These are phyloP conservation scores for Clitopilus hobsonii DNA, from an alignment of 768 basidiomycete species.

Conservation along the genomic window DNA sequence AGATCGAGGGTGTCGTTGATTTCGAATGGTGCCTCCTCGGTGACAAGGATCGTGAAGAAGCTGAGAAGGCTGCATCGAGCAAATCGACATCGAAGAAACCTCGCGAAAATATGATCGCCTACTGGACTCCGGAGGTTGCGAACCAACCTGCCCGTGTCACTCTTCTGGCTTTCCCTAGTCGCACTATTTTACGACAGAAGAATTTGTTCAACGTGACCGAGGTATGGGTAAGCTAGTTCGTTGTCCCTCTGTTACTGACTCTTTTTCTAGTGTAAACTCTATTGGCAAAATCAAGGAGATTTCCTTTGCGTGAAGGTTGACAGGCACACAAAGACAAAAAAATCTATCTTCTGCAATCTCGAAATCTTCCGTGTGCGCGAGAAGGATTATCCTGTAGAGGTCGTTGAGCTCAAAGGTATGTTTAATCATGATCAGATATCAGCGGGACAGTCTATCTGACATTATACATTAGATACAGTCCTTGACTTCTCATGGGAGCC, in stretches of 20 bases:
- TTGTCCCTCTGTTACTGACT: slow-evolving; percentile 3
- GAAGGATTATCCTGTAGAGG: slow-evolving; percentile 97
- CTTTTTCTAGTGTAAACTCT: slow-evolving; percentile 79
- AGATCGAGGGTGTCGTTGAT: slow-evolving; percentile 95
- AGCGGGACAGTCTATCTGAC: slow-evolving; percentile 9
- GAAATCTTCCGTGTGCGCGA: slow-evolving; percentile 97
- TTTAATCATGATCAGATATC: not conserved
- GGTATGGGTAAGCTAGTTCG: slow-evolving; percentile 38
- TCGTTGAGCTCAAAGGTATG: slow-evolving; percentile 91
- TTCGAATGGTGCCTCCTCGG: slow-evolving; percentile 98
- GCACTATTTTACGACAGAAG: slow-evolving; percentile 83
- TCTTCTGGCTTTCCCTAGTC: slow-evolving; percentile 84
- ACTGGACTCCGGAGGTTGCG: slow-evolving; percentile 95
- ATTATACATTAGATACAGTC: slow-evolving; percentile 65
- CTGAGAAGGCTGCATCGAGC: slow-evolving; percentile 43
- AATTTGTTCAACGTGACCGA: slow-evolving; percentile 98
- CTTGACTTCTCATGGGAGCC: slow-evolving; percentile 99
- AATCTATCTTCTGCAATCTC: slow-evolving; percentile 96
- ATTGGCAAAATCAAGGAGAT: slow-evolving; percentile 98
- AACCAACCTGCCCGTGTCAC: slow-evolving; percentile 98
- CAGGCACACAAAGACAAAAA: slow-evolving; percentile 97
- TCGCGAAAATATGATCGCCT: slow-evolving; percentile 90
- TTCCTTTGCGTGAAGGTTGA: slow-evolving; percentile 99
- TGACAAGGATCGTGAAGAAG: slow-evolving; percentile 81
- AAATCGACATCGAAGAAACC: slow-evolving; percentile 55